Base-by-base conservation (phyloP, 345 rosid species). In the Salix viminalis region DNA sequence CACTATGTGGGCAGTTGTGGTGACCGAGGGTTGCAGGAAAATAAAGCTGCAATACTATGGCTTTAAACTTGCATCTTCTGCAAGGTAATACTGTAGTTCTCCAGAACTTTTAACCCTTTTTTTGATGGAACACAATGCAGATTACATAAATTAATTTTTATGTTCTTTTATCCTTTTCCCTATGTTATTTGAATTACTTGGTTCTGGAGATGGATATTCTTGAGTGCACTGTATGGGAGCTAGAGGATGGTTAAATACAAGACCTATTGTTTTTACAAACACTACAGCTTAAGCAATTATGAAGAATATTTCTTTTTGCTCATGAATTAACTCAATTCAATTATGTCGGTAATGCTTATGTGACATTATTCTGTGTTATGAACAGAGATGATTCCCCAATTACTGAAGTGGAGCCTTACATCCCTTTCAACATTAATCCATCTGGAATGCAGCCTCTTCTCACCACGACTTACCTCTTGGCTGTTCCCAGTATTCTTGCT, bases 391-490 rank as follows among this genome's bases (percentile, higher is more conserved):
- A 86, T 76, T 93, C 97, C 67, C 97, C 93, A 24, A 80, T 95
- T 54, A 93, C 97, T 2, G 99, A 93, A 82, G 97, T 95, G 78
- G 97, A 95, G 82, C 99, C 97, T 19, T 91, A 95, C 79, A 91
- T 95, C 67, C 97, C 97, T 61, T 95, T 95, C 69, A 95, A 92
- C 67, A 95, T 95, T 67, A 95, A 95, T 82, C 99, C 97, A 77
- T 87, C 97, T 14, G 99, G 98, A 84, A 95, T 92, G 99, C 99
- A 92, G 82, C 97, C 97, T 78, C 88, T 95, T 80, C 97, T 95
- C 74, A 91, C 97, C 56, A 88, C 97, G 50, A 85, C 97, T 28
- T 95, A 92, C 84, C 91, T 95, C 76, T 84, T 95, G 77, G 95
- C 94, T 76, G 85, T 90, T 77, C 99, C 99, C 65, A 90, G 96